A percentile compares a stretch with the other conserved stretches of the same genome.
These are phyloP conservation scores for Neoarthrinium moseri DNA, from an alignment of 2,329 filamentous ascomycete species.

Conservation along the genomic window DNA sequence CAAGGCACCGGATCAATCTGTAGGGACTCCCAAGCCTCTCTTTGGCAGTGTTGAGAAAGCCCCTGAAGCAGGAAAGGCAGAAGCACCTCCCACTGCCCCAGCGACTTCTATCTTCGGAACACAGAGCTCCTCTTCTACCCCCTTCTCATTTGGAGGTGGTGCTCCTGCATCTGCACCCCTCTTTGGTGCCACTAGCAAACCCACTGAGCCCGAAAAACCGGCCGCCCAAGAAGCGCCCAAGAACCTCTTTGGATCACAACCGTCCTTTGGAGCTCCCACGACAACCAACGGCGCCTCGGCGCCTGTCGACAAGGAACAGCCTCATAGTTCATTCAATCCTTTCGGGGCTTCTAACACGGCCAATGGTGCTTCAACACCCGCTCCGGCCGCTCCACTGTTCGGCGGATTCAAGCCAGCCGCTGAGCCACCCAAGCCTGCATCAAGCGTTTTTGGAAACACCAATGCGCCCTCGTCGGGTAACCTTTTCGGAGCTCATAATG, in stretches of 20 bases:
- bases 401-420: constrained; percentile 8
- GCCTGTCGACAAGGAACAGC: constrained; percentile 1
- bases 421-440: constrained; percentile 2
- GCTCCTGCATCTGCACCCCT: constrained; percentile 10
- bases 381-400: constrained; percentile 15
- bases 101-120: constrained; percentile 20
- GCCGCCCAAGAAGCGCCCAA: constrained; percentile 14
- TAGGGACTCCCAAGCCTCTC: constrained; percentile 12
- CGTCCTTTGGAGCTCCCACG: constrained; percentile 8
- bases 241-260: constrained; percentile 10
- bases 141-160: constrained; percentile 17
- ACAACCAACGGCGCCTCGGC: constrained; percentile 12
- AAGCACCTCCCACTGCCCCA: neutral
- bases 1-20: constrained; percentile 12
- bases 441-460: neutral
- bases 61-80: constrained; percentile 14
- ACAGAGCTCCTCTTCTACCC: constrained; percentile 15
- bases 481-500: constrained; percentile 16
- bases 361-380: constrained; percentile 13
- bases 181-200: constrained; percentile 14
- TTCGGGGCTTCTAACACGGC: constrained; percentile 9
- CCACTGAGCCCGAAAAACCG: constrained; percentile 10
- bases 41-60: constrained; percentile 19
- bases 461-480: neutral
- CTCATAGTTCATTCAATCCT: neutral